phyloP scores from a whole-genome alignment of 805 yeast species.

The Candida vaughaniae region DNA sequence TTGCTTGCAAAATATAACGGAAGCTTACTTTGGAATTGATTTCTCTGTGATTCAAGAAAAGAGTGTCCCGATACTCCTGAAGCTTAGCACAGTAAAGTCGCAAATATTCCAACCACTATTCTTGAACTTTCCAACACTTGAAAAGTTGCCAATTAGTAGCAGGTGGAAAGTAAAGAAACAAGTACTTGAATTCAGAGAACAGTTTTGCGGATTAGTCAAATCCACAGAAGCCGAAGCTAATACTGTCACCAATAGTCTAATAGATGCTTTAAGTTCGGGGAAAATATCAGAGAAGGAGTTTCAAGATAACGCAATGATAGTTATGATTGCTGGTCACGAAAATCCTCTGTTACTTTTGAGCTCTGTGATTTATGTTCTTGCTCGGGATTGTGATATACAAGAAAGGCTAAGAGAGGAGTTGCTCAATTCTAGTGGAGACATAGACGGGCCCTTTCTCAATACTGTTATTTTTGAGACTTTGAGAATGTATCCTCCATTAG shows the following conservation, averaged over 20 bases:
- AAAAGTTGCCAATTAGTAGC: slow-evolving; percentile 47
- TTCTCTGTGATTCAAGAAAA: slow-evolving; percentile 26
- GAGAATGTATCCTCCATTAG: slow-evolving; percentile 55
- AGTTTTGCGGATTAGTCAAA: slow-evolving; percentile 34
- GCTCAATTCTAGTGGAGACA: background rate
- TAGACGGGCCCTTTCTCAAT: slow-evolving; percentile 23
- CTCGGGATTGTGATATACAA: slow-evolving; percentile 41
- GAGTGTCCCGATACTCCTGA: slow-evolving; percentile 29
- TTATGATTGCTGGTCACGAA: slow-evolving; percentile 63
- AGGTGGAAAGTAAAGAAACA: slow-evolving; percentile 43
- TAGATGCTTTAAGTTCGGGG: slow-evolving; percentile 36
- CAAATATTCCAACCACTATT: slow-evolving; percentile 56
- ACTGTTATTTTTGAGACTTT: slow-evolving; percentile 47
- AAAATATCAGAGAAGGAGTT: slow-evolving; percentile 46
- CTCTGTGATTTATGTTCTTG: slow-evolving; percentile 46
- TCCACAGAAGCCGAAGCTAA: slow-evolving; percentile 18
- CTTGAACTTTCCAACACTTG: slow-evolving; percentile 56
- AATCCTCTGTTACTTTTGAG: slow-evolving; percentile 55
- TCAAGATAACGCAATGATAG: slow-evolving; percentile 52
- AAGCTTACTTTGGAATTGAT: slow-evolving; percentile 49
- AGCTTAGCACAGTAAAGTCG: slow-evolving; percentile 44
- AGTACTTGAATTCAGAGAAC: slow-evolving; percentile 41
- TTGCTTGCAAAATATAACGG: slow-evolving; percentile 49
- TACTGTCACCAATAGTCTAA: slow-evolving; percentile 42
- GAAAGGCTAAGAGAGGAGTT: slow-evolving; percentile 19